Conservation (phyloP, 2,329 filamentous ascomycete species). For the Bipolaris oryzae region DNA sequence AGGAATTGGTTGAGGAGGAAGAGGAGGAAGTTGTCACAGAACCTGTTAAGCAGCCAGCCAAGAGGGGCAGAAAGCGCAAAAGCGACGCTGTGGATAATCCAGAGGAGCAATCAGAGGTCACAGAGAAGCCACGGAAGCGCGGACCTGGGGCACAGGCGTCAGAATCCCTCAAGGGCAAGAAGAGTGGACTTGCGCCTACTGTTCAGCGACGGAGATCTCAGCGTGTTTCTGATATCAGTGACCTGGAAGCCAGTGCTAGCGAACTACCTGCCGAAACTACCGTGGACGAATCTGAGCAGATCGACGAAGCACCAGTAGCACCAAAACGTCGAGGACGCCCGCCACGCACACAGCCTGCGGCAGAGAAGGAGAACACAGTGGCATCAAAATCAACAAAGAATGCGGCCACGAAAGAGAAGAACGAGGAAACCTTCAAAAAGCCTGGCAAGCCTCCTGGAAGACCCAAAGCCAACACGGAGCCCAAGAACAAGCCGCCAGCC, state of each 20-base stretch:
- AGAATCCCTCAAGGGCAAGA: conserved; percentile 27
- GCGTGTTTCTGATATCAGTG: conserved; percentile 38
- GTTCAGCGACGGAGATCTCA: conserved; percentile 33
- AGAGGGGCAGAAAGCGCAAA: conserved; percentile 40
- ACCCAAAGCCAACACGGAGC: conserved; percentile 31
- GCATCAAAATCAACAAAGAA: conserved; percentile 17
- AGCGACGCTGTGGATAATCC: conserved; percentile 29
- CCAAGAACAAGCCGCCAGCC: conserved; percentile 16
- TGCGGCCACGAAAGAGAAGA: conserved; percentile 17
- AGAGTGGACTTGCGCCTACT: conserved; percentile 21
- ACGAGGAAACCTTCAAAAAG: conserved; percentile 36
- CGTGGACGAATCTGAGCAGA: conserved; percentile 32
- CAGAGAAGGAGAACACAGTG: conserved; percentile 17
- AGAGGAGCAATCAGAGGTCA: conserved; percentile 22
- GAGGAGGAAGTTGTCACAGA: conserved; percentile 38
- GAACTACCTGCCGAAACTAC: conserved; percentile 29
- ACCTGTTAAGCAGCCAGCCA: conserved; percentile 31
- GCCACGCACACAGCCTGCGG: conserved; percentile 26
- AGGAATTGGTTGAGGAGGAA: conserved; percentile 32
- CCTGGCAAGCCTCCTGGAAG: conserved; percentile 29
- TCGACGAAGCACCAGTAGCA: conserved; percentile 24
- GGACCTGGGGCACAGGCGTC: conserved; percentile 16
- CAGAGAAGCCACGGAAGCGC: conserved; percentile 29
- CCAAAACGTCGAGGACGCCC: conserved; percentile 37
- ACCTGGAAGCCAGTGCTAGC: conserved; percentile 32